Evolutionary conservation across 140 eudicot species (phyloP).

Genomic region (Cichorium intybus): DNA sequence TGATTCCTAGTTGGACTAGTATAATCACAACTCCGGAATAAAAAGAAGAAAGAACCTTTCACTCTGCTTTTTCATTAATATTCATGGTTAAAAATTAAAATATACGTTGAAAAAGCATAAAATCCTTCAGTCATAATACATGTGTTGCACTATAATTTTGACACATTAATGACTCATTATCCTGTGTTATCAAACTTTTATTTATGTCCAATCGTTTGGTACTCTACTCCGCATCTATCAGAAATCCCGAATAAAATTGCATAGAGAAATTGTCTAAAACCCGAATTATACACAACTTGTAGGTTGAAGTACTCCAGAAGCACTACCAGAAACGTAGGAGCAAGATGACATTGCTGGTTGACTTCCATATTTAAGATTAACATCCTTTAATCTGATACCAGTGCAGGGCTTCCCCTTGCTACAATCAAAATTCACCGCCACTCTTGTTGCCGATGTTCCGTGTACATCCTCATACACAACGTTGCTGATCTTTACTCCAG

Average conservation of each 20-base stretch:
- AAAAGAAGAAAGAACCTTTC: no score
- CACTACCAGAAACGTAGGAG: conserved; percentile 15
- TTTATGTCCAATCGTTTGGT: no score
- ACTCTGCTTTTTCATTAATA: no score
- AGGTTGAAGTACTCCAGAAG: conserved; percentile 15
- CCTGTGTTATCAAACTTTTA: no score
- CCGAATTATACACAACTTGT: conserved; percentile 16
- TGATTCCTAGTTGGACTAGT: no score
- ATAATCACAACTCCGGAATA: no score
- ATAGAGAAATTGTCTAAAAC: neutral
- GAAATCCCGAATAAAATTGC: neutral
- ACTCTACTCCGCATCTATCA: no score
- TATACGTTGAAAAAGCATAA: no score
- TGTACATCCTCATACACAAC: conserved; percentile 21
- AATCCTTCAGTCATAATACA: no score
- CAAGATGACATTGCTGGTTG: conserved; percentile 11
- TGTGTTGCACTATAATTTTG: no score
- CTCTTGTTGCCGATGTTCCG: conserved; percentile 29
- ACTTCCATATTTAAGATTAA: conserved; percentile 17
- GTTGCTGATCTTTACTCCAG: conserved; percentile 31
- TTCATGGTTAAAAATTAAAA: no score
- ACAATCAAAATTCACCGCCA: conserved; percentile 31
- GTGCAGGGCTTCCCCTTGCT: conserved; percentile 25
- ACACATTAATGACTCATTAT: no score
- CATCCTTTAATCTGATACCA: conserved; percentile 24